Evolutionary conservation across 179 eudicot species (phyloP).

Genomic region (Heliamphora pulchella): DNA sequence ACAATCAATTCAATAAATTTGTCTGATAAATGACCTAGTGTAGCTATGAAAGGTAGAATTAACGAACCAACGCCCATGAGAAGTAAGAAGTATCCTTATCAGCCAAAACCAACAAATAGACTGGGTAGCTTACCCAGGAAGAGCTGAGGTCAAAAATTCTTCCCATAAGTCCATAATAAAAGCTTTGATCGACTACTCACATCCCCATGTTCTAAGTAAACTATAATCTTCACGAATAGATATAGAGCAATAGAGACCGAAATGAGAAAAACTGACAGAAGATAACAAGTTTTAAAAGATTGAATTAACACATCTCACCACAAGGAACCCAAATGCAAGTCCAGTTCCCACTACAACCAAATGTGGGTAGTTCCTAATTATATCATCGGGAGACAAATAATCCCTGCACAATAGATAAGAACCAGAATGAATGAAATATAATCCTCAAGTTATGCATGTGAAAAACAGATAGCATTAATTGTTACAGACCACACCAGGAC

Average conservation of each 20-base stretch:
- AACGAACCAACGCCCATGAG: neutral
- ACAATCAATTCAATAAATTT: too few relatives aligned
- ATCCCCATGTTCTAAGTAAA: neutral
- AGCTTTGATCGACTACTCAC: neutral
- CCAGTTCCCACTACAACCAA: conserved; percentile 77
- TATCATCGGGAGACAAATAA: conserved; percentile 71
- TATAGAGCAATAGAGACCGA: neutral
- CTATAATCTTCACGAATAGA: neutral
- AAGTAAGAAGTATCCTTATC: neutral
- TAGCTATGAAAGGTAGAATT: too few relatives aligned
- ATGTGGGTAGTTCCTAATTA: conserved; percentile 72
- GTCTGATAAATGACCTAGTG: too few relatives aligned
- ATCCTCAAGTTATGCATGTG: conserved; percentile 5
- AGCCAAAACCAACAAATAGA: neutral
- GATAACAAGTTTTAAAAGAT: neutral
- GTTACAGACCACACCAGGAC: conserved; percentile 65
- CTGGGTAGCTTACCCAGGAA: neutral
- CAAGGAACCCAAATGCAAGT: conserved; percentile 95
- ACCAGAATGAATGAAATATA: conserved; percentile 7
- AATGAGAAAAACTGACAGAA: neutral
- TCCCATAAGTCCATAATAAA: neutral
- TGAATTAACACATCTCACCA: conserved; percentile 40
- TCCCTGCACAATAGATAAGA: conserved; percentile 51
- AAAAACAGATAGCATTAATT: conserved; percentile 11
- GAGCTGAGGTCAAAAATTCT: neutral